A percentile compares a stretch with the other conserved stretches of the same genome.
Conservation (phyloP, 1,284 basidiomycete species). For the Gomphus bonarii region DNA sequence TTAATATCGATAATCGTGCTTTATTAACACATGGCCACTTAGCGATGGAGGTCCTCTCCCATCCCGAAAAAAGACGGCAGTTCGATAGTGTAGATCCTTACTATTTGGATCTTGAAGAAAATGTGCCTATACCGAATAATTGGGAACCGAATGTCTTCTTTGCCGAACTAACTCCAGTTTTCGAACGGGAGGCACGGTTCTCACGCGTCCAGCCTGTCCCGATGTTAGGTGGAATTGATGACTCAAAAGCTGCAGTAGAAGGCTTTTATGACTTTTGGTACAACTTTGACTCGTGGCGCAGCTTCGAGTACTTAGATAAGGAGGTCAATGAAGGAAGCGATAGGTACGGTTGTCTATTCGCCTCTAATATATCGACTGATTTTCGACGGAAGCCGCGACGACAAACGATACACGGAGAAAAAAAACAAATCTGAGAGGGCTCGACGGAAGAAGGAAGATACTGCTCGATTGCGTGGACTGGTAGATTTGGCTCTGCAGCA, state of each 20-base stretch:
- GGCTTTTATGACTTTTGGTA: constrained; percentile 99
- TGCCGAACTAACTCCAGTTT: constrained; percentile 62
- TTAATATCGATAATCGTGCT: neutral
- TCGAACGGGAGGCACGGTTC: constrained; percentile 88
- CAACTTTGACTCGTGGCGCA: constrained; percentile 98
- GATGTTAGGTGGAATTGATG: constrained; percentile 61
- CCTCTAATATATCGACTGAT: neutral
- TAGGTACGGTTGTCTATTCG: constrained; percentile 35
- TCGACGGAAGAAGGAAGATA: constrained; percentile 97
- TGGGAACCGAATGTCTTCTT: constrained; percentile 52
- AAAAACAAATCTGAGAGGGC: constrained; percentile 98
- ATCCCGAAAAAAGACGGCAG: constrained; percentile 83
- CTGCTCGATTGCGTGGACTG: constrained; percentile 75
- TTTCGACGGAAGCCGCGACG: constrained; percentile 67
- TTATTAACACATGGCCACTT: neutral
- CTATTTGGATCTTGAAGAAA: constrained; percentile 66
- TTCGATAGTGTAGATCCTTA: constrained; percentile 94
- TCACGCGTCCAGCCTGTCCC: constrained; percentile 86
- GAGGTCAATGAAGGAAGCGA: constrained; percentile 98
- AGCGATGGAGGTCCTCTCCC: constrained; percentile 85
- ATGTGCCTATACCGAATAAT: constrained; percentile 60
- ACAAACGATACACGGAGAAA: constrained; percentile 98
- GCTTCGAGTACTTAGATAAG: constrained; percentile 98
- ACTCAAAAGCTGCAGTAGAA: constrained; percentile 79
- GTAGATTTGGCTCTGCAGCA: constrained; percentile 81